Base-by-base conservation (phyloP, 352 stramenopile genomes). In the Pythium dissotocum region DNA sequence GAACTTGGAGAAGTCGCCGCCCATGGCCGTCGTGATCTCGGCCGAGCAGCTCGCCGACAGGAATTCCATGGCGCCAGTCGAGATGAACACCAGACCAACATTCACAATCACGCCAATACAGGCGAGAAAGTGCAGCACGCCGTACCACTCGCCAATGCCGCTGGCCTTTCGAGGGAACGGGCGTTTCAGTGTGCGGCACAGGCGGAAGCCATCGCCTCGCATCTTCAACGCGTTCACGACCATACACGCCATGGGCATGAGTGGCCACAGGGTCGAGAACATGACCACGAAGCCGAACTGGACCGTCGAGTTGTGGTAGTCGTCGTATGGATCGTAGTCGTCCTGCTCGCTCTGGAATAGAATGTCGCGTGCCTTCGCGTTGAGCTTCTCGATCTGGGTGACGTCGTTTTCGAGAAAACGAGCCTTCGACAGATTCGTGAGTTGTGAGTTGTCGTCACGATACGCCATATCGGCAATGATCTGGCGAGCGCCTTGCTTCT, bases 281-380 rank as follows among this genome's bases (percentile, higher is more conserved):
- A 94, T 94, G 65, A 93, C 84, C 16, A 93, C 84, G 58, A 94
- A 94, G 48, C 86, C 86, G 65, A 90, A 94, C 69, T 94, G 86
- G 13, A 94, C 86, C 2, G 75, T 94, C 61, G 86, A 79, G 44
- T 89, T 77, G 57, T 94, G 86, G 55, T 93, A 94, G 58, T 94
- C 86, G 58, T 87, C 77, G 65, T 93, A 93, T 58, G 86, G 83
- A 42, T 94, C 86, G 71, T 93, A 94, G 61, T 90, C 81, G 33
- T 86, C 79, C 52, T 93, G 84, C 55, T 90, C 76, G 46, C 83
- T 83, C 54, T 94, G 80, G 44, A 91, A 92, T 7, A 94, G 59
- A 67, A 94, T 88, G 28, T 80, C 81, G 24, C 85, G 82, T 6
- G 81, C 82, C 49, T 87, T 83, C 13, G 82, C 80, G 56, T 91